These are phyloP conservation scores for Phaeotremella fagi DNA, from an alignment of 768 basidiomycete species.

Conservation along the genomic window DNA sequence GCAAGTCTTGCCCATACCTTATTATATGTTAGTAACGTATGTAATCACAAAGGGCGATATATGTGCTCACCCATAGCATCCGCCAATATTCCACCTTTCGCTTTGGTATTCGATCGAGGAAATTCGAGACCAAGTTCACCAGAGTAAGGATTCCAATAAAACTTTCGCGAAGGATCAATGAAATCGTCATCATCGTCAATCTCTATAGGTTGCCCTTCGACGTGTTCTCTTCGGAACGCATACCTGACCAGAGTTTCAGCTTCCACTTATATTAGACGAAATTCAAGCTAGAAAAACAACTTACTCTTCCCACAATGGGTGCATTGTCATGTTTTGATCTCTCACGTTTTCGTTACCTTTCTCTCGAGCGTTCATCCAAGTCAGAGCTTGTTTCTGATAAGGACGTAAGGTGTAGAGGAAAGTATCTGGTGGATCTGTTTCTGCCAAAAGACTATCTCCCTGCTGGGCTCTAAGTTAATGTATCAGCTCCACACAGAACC, in stretches of 20 bases:
- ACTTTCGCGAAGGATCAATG: conserved; percentile 28
- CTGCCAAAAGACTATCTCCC: conserved; percentile 67
- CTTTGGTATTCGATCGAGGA: conserved; percentile 70
- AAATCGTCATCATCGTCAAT: conserved; percentile 68
- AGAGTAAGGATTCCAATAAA: conserved; percentile 42
- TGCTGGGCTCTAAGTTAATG: conserved; percentile 64
- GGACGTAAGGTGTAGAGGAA: conserved; percentile 71
- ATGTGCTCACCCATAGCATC: conserved; percentile 53
- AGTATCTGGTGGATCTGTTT: conserved; percentile 73
- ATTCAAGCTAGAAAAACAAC: conserved; percentile 26
- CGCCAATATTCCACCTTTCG: conserved; percentile 85
- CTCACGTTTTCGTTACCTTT: conserved; percentile 62
- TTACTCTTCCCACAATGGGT: conserved; percentile 92
- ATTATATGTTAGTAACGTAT: too few relatives aligned
- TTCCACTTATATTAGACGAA: conserved; percentile 6
- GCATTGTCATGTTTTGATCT: conserved; percentile 62
- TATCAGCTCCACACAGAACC: background rate
- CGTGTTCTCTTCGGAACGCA: conserved; percentile 62
- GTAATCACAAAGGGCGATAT: too few relatives aligned
- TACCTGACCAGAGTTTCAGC: conserved; percentile 62
- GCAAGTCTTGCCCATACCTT: conserved; percentile 49
- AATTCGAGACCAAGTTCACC: conserved; percentile 79
- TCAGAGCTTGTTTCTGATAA: conserved; percentile 91
- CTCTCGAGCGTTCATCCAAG: conserved; percentile 89
- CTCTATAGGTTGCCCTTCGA: conserved; percentile 61